Base-by-base conservation (phyloP, 495 filamentous ascomycete genomes). In the Lasiosphaeria hispida region DNA sequence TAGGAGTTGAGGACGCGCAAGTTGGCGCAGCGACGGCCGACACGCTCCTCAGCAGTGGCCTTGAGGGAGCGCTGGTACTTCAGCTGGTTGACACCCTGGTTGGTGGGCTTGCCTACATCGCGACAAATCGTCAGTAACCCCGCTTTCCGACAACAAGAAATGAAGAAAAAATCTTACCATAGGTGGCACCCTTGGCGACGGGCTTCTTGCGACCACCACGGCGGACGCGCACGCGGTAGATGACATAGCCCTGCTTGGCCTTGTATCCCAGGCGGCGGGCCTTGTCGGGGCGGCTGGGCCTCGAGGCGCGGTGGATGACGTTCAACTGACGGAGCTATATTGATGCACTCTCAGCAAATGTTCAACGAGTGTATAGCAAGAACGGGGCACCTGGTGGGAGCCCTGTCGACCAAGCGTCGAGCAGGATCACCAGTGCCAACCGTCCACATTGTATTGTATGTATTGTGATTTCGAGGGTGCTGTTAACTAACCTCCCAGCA, bases 171-270 rank as follows among this genome's bases (percentile, higher is more conserved):
- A 36, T 70, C 88, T 67, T 82, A 95, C 92, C 94, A 77, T 92
- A 98, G 67, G 94, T 98, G 78, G 94, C 94, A 85, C 94, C 94
- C 91, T 97, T 98, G 69, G 88, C 83, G 45, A 85, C 92, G 64
- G 94, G 94, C 75, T 81, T 82, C 91, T 98, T 98, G 81, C 94
- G 88, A 66, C 94, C 94, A 85, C 94, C 94, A 75, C 94, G 87
- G 74, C 94, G 88, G 64, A 98, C 94, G 75, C 94, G 93, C 70
- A 95, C 83, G 75, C 94, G 94, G 85, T 98, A 98, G 88, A 98
- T 90, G 74, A 97, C 94, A 86, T 97, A 98, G 78, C 94, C 94
- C 81, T 98, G 94, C 89, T 98, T 98, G 80, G 95, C 93, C 89
- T 98, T 98, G 89, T 97, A 98, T 67, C 94, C 94, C 65, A 98